phyloP scores from a whole-genome alignment of 2,329 filamentous ascomycete species.

The Pyrenophora graminea region DNA sequence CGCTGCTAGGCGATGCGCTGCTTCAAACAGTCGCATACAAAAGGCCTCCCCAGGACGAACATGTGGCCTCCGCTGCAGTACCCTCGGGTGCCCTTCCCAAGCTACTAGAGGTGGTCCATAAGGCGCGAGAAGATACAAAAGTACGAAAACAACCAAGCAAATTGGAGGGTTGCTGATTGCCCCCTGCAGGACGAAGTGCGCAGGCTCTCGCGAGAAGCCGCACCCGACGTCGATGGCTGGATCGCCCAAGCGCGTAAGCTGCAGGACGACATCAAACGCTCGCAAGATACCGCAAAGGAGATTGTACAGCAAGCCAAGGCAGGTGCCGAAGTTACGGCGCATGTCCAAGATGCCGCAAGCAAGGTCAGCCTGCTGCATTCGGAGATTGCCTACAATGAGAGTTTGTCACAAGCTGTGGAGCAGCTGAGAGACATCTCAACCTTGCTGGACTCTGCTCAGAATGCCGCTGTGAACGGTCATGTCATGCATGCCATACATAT shows the following conservation, averaged over 20 bases:
- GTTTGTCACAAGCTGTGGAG: slow-evolving; percentile 55
- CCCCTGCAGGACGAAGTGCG: slow-evolving; percentile 68
- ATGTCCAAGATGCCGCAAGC: slow-evolving; percentile 64
- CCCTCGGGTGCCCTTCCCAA: slow-evolving; percentile 54
- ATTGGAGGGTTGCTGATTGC: slow-evolving; percentile 9
- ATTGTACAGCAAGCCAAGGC: slow-evolving; percentile 79
- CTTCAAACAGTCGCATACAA: slow-evolving; percentile 66
- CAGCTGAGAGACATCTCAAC: slow-evolving; percentile 56
- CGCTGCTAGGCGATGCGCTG: slow-evolving; percentile 61
- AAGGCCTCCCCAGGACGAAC: slow-evolving; percentile 61
- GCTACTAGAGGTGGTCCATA: slow-evolving; percentile 56
- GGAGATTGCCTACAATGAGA: slow-evolving; percentile 64
- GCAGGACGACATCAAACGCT: slow-evolving; percentile 81
- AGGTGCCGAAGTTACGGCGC: slow-evolving; percentile 64
- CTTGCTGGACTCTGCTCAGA: slow-evolving; percentile 53
- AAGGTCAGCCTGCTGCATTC: slow-evolving; percentile 61
- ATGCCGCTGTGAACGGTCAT: slow-evolving; percentile 51
- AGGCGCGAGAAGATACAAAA: slow-evolving; percentile 59
- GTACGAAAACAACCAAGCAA: slow-evolving; percentile 36
- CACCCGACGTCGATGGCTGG: slow-evolving; percentile 83
- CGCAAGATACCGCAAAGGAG: slow-evolving; percentile 76
- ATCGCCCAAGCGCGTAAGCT: slow-evolving; percentile 81
- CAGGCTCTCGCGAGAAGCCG: slow-evolving; percentile 73
- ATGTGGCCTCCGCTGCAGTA: slow-evolving; percentile 58
- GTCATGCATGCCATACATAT: slow-evolving; percentile 54